A percentile compares a stretch with the other conserved stretches of the same genome.
Conservation (phyloP, 192 early-diverging fungal species). For the Chytriomyces hyalinus region DNA sequence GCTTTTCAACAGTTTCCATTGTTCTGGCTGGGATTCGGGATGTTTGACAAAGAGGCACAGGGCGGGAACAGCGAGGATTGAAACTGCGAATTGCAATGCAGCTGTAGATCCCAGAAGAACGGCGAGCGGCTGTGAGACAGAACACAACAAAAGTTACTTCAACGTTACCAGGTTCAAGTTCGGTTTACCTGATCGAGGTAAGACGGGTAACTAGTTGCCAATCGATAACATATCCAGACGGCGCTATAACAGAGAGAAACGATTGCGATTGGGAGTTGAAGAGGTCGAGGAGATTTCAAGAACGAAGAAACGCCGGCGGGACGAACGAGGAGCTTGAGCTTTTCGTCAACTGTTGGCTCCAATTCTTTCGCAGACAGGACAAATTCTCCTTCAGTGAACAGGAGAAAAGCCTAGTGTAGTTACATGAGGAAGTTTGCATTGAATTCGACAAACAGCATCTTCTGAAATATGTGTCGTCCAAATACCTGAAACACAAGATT, state of each 20-base stretch:
- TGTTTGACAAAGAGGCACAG: not conserved
- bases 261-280: constrained; percentile 21
- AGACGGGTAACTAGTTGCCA: not conserved
- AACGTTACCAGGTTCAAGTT: not conserved
- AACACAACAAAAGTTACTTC: not conserved
- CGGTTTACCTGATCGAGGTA: not conserved
- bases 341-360: constrained; percentile 26
- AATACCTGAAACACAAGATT: constrained; percentile 59
- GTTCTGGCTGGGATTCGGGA: not conserved
- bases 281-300: constrained; percentile 10
- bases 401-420: constrained; percentile 30
- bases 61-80: constrained; percentile 38
- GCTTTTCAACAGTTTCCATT: constrained; percentile 53
- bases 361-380: constrained; percentile 33
- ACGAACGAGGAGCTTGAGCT: constrained; percentile 36
- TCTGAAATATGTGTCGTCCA: not conserved
- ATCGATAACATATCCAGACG: constrained; percentile 14
- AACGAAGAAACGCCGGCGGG: constrained; percentile 25
- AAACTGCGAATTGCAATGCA: constrained; percentile 19
- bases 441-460: not conserved
- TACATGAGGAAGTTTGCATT: not conserved
- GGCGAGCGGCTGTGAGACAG: not conserved
- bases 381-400: constrained; percentile 35
- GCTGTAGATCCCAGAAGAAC: not conserved
- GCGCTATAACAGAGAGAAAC: constrained; percentile 12